Base-by-base conservation (phyloP, 23 red algal species). In the Gracilaria vermiculophylla region DNA sequence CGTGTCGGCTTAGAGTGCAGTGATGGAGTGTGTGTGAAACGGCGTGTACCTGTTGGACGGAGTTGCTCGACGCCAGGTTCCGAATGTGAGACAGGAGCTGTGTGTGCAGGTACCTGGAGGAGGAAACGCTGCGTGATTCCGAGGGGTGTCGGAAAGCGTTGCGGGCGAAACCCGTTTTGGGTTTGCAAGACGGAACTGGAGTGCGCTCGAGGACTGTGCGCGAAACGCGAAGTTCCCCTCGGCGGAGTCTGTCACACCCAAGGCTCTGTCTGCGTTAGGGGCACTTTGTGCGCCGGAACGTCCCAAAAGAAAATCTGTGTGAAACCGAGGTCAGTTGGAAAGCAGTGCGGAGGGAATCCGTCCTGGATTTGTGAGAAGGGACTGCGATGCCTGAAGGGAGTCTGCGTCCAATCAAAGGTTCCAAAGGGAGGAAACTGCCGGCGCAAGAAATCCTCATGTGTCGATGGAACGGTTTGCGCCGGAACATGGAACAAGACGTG, bases 111-210 rank as follows among this genome's bases (percentile, higher is more conserved):
- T 3, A 48, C 41, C 0, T 0, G 42, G 0, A 7, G n/a, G 0
- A 35, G 32, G 0, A 86, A 86, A 45, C 49, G 45, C 64, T 86
- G 82, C 32, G 82, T 86, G 32, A 86, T 28, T 31, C 82, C 64
- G 41, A 86, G 50, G 82, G 61, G 50, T 8, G 0, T 14, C 3
- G 82, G 82, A 73, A 60, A 32, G 40, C 23, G 40, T 14, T 86
- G 82, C n/a, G 32, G 67, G n/a, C 36, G 7, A 14, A 42, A 86
- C 35, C 62, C 64, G 6, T 86, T 45, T 24, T 55, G 64, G 82
- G 47, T 76, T 5, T 86, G 82, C n/a, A 21, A 8, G 23, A 6
- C 64, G 49, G 60, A 65, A n/a, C 41, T 86, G 48, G 55, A 37
- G 2, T 76, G 71, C 49, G 36, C 28, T 17, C 20, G 36, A 9